phyloP scores from a whole-genome alignment of 371 early-diverging fungal genomes.

The Mucor mucedo region DNA sequence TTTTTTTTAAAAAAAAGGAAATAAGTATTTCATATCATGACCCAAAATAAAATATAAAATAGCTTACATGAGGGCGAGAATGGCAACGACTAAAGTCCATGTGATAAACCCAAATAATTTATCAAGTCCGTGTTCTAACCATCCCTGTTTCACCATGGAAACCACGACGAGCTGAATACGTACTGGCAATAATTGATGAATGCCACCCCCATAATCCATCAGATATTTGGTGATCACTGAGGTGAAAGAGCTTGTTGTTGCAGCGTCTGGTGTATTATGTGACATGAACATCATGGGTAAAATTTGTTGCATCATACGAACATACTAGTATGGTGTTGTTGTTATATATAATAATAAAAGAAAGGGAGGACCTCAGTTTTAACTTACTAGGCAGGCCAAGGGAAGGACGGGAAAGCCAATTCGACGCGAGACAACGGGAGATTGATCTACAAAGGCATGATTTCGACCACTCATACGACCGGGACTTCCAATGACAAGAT shows the following conservation, averaged over 20 bases:
- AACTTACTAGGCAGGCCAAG: conserved; percentile 80
- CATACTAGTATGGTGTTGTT: conserved; percentile 21
- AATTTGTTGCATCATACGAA: conserved; percentile 77
- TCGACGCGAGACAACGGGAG: conserved; percentile 86
- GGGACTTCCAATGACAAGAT: conserved; percentile 76
- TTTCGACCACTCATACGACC: conserved; percentile 48
- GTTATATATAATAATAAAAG: neutral
- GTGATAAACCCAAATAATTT: conserved; percentile 30
- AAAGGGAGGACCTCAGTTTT: neutral
- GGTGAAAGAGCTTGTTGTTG: conserved; percentile 10
- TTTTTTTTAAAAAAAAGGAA: conserved; percentile 5
- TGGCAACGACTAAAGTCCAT: conserved; percentile 27
- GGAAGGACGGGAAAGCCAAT: conserved; percentile 93
- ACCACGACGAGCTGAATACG: conserved; percentile 35
- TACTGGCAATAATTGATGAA: conserved; percentile 34
- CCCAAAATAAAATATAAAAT: too few species aligned
- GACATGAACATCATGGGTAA: conserved; percentile 67
- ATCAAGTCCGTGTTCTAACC: conserved; percentile 48
- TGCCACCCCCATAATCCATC: conserved; percentile 30
- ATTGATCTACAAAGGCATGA: conserved; percentile 76
- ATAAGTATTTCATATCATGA: neutral
- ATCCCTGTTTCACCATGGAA: conserved; percentile 37
- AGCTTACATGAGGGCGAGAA: conserved; percentile 42
- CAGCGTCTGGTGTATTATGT: conserved; percentile 6
- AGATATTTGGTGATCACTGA: conserved; percentile 34